Evolutionary conservation across 1,139 yeast genomes (phyloP), one percentile per base, ranked within the genome.

Genomic region (Candida albicans): DNA sequence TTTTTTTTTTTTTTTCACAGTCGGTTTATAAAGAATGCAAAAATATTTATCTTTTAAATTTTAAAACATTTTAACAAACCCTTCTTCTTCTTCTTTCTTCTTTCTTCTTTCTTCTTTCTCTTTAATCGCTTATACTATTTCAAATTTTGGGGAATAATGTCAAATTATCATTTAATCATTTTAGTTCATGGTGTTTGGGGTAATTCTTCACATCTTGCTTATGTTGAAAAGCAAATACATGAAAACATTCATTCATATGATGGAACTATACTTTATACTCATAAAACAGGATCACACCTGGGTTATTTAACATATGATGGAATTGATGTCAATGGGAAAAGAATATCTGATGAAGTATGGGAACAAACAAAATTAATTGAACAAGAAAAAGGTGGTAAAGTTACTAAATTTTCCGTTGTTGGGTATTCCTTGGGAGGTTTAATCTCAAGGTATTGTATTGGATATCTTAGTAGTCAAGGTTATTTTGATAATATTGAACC

Each of bases 351-450:
- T 46, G 96, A 88, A 61, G 81, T 88, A 39, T 59, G 71, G 26
- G 60, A 55, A 1, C 77, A 79, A 52, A 71, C 84, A 3, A 56
- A 59, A 2, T 42, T 52, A 3, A 44, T 36, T 47, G 46, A 60
- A n/a, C n/a, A n/a, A 2, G 43, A 53, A 2, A 40, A 24, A 47
- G 43, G 22, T 2, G 58, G 57, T 28, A 52, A 50, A 12, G 80
- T 83, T 9, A 67, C 70, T 11, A 80, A 80, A 54, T 67, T 88
- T 46, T 84, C 95, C 1, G 68, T 88, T 11, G 72, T 84, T 12
- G 96, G 96, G 2, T 89, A 87, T 61, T 87, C 96, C 0, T 65
- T 89, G 40, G 96, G 96, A 8, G 96, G 96, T 0, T 67, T 89
- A 42, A 82, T 87, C 42, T 73, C 87, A 1, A 68, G 96, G 29